Base-by-base conservation (phyloP, 768 basidiomycete species). In the Tephrocybe sp. region DNA sequence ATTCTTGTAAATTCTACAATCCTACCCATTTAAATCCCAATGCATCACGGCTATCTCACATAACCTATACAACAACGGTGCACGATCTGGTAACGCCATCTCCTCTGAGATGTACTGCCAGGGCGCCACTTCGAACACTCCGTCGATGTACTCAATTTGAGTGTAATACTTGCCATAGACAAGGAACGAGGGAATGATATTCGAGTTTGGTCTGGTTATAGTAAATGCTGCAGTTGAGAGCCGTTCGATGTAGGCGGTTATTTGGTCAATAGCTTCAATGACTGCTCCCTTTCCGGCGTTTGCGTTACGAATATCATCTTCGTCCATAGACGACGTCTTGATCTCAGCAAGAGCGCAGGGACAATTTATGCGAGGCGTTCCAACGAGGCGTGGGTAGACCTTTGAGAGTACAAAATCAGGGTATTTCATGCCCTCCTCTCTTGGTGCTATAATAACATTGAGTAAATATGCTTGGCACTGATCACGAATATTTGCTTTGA, bases 61-160 rank as follows among this genome's bases (percentile, higher is more conserved):
- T 32, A 45, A 20, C 45, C 45, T 45, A 13, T 35, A 45, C 45
- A 45, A 45, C 3, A 45, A 35, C 16, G 45, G 45, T 4, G 45
- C 45, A 20, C 45, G 45, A 33, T 45, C 45, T 32, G 45, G 45
- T 20, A 45, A 35, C 19, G 33, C 33, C 45, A 45, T 34, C 26
- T 44, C 26, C 33, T 45, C 45, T 11, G 19, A 34, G 16, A 45
- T 20, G 32, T 19, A 45, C 19, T 35, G 45, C 45, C 45, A 45
- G 8, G n/a, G n/a, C n/a, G n/a, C n/a, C n/a, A n/a, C n/a, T n/a
- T n/a, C n/a, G n/a, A n/a, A n/a, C n/a, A n/a, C n/a, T n/a, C n/a
- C n/a, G n/a, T n/a, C n/a, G n/a, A n/a, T n/a, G n/a, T n/a, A n/a
- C n/a, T n/a, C n/a, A 16, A 17, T 16, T 32, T 45, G 34, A 20